Percentiles rank a stretch among this genome's conserved stretches.
phyloP scores from a whole-genome alignment of 2,329 filamentous ascomycete species.

The Fusarium sp. region DNA sequence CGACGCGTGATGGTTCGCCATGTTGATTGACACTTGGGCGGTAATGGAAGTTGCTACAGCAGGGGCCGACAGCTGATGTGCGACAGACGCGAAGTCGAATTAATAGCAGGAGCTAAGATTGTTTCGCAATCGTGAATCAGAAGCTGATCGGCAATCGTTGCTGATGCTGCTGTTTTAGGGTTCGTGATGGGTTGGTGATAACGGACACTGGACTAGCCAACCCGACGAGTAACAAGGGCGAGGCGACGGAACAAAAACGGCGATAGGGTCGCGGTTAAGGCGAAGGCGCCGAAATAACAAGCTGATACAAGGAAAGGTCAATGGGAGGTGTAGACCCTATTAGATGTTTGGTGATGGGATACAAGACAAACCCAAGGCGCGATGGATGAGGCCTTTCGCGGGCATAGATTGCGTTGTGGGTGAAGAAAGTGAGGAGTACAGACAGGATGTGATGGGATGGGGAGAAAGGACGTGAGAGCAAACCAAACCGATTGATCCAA shows the following conservation, averaged over 20 bases:
- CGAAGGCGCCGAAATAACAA: conserved; percentile 4
- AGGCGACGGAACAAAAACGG: conserved; percentile 18
- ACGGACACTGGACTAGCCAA: conserved; percentile 17
- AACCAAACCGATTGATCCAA: conserved; percentile 48
- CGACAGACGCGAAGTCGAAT: conserved; percentile 28
- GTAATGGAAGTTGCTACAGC: conserved; percentile 33
- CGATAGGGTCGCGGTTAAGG: conserved; percentile 28
- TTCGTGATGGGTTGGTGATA: conserved; percentile 32
- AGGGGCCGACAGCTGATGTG: conserved; percentile 23
- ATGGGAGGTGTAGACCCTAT: conserved; percentile 19
- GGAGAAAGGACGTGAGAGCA: conserved; percentile 54
- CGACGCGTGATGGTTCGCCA: conserved; percentile 84
- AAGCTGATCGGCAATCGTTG: conserved; percentile 6
- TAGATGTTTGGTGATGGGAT: conserved; percentile 17
- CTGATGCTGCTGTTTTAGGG: conserved; percentile 2
- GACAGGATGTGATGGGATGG: conserved; percentile 42
- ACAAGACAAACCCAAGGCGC: conserved; percentile 32
- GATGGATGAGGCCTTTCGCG: conserved; percentile 48
- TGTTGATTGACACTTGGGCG: conserved; percentile 51
- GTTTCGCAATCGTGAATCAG: conserved; percentile 33
- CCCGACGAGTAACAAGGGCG: conserved; percentile 20
- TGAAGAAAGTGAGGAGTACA: conserved; percentile 53
- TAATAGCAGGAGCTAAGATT: conserved; percentile 4
- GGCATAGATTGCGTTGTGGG: conserved; percentile 51
- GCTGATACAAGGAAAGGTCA: conserved; percentile 23